These are phyloP conservation scores for Plasmodium gallinaceum DNA, from an alignment of 169 alveolate genomes.

Conservation along the genomic window DNA sequence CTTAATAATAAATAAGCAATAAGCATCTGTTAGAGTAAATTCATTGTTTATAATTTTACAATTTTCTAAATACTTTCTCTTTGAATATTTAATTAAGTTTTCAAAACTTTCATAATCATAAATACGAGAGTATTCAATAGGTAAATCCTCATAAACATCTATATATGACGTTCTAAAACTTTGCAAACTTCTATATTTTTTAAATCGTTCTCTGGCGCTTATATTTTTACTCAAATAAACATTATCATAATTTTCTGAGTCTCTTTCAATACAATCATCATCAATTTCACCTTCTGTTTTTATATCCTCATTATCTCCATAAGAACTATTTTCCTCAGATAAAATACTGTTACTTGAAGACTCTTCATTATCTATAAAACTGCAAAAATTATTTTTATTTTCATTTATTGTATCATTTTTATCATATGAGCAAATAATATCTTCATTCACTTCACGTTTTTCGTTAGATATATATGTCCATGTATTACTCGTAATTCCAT, in stretches of 20 bases:
- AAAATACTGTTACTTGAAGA: background rate
- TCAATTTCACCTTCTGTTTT: background rate
- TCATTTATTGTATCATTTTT: constrained; percentile 21
- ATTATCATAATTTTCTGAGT: constrained; percentile 24
- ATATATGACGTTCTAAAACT: constrained; percentile 92
- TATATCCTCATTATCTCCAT: constrained; percentile 6
- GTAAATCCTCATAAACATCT: constrained; percentile 95
- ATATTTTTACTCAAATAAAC: constrained; percentile 42
- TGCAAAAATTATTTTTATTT: background rate
- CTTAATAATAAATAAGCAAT: constrained; percentile 69
- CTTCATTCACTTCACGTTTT: constrained; percentile 44
- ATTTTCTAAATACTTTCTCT: constrained; percentile 74
- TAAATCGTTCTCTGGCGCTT: constrained; percentile 89
- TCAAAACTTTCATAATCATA: constrained; percentile 91
- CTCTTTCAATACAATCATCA: constrained; percentile 22
- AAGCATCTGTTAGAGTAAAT: constrained; percentile 68
- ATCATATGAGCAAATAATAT: constrained; percentile 43
- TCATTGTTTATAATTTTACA: constrained; percentile 42
- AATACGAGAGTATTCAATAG: constrained; percentile 91
- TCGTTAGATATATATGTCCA: constrained; percentile 72
- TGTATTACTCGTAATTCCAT: background rate
- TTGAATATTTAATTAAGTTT: constrained; percentile 80
- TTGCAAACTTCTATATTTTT: constrained; percentile 91
- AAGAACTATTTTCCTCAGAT: constrained; percentile 7
- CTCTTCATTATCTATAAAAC: background rate